These are phyloP conservation scores for Dioscorea cayenensis DNA, from an alignment of 116 monocot genomes.

Conservation along the genomic window DNA sequence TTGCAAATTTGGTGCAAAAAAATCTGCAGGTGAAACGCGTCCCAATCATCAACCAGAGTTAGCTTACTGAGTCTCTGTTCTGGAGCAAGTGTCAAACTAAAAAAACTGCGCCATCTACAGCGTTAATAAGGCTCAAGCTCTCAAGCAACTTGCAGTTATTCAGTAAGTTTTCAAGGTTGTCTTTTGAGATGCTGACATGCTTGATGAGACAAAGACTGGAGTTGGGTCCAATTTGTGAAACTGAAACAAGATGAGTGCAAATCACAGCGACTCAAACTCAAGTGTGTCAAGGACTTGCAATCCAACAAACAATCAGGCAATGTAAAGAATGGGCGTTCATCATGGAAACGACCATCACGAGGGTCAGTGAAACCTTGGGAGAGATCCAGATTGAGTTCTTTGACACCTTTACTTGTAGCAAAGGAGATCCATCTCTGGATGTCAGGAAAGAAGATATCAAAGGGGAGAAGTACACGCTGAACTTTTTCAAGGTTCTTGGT, in stretches of 20 bases:
- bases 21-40: neutral
- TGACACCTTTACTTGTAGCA: slow-evolving; percentile 19
- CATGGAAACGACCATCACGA: neutral
- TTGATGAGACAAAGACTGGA: slow-evolving; percentile 21
- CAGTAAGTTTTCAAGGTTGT: slow-evolving; percentile 14
- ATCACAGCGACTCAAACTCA: slow-evolving; percentile 23
- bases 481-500: slow-evolving; percentile 21
- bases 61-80: slow-evolving; percentile 14
- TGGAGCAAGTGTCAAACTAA: slow-evolving; percentile 5
- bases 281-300: slow-evolving; percentile 13
- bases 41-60: slow-evolving; percentile 13
- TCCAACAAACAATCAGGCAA: slow-evolving; percentile 17
- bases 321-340: slow-evolving; percentile 8
- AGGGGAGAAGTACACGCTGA: slow-evolving; percentile 29
- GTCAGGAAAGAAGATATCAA: slow-evolving; percentile 17
- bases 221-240: slow-evolving; percentile 5
- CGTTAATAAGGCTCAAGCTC: slow-evolving; percentile 16
- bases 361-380: slow-evolving; percentile 18
- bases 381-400: slow-evolving; percentile 30
- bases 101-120: neutral
- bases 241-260: neutral
- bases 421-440: slow-evolving; percentile 21
- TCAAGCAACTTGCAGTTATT: slow-evolving; percentile 21
- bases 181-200: slow-evolving; percentile 15
- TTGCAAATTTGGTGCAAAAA: slow-evolving; percentile 2